A percentile compares a stretch with the other conserved stretches of the same genome.
Evolutionary conservation across 139 green algal species (phyloP).

Genomic region (Mesotaenium endlicherianum): DNA sequence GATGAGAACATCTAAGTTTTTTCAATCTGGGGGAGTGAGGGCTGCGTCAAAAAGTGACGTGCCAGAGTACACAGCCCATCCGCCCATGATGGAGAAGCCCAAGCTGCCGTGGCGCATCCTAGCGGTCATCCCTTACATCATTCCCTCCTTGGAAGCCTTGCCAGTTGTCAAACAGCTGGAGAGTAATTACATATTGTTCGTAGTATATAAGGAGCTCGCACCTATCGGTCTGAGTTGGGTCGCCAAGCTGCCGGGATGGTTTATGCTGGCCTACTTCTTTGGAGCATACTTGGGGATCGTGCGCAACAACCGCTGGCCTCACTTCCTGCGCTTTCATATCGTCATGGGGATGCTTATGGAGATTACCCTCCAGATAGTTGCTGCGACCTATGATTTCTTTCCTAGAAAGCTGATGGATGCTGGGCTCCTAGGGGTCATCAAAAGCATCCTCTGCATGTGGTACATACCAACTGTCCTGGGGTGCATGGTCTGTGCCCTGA

Average conservation of each 20-base stretch:
- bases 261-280: conserved; percentile 55
- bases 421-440: conserved; percentile 1
- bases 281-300: conserved; percentile 45
- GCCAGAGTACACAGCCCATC: conserved; percentile 32
- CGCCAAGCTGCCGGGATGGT: conserved; percentile 13
- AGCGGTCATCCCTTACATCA: conserved; percentile 42
- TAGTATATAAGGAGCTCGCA: conserved; percentile 17
- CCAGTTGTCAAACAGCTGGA: not conserved
- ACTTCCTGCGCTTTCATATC: conserved; percentile 54
- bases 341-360: conserved; percentile 48
- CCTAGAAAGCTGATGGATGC: conserved; percentile 7
- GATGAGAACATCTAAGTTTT: no score
- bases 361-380: conserved; percentile 48
- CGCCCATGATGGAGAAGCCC: conserved; percentile 44
- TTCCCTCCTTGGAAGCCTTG: conserved; percentile 29
- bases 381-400: conserved; percentile 32
- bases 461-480: conserved; percentile 49
- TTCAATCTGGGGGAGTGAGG: not conserved
- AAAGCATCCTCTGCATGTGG: not conserved
- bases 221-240: conserved; percentile 32
- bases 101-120: conserved; percentile 41
- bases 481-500: conserved; percentile 50
- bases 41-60: conserved; percentile 18
- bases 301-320: conserved; percentile 53
- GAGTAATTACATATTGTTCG: not conserved